These are phyloP conservation scores for Skeletonema costatum DNA, from an alignment of 108 stramenopile genomes.

Conservation along the genomic window DNA sequence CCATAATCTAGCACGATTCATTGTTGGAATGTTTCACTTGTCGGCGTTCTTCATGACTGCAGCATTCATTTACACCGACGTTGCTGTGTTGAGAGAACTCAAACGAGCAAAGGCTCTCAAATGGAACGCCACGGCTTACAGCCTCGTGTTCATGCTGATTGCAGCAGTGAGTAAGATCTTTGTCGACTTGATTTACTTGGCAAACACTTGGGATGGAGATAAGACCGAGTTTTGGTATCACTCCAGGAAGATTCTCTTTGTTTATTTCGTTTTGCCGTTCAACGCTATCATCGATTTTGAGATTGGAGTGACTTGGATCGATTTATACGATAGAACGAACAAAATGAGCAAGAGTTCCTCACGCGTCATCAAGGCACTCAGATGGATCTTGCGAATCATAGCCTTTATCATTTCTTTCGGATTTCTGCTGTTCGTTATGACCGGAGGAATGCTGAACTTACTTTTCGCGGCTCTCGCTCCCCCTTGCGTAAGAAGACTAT, in stretches of 20 bases:
- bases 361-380: constrained; percentile 18
- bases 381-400: constrained; percentile 13
- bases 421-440: background rate
- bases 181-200: constrained; percentile 20
- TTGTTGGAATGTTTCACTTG: constrained; percentile 15
- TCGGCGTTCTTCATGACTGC: constrained; percentile 1
- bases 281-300: constrained; percentile 32
- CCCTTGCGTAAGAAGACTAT: background rate
- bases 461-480: constrained; percentile 9
- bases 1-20: constrained; percentile 15
- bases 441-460: constrained; percentile 5
- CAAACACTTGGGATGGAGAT: constrained; percentile 35
- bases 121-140: constrained; percentile 38
- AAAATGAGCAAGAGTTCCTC: constrained; percentile 49
- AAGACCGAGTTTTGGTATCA: constrained; percentile 39
- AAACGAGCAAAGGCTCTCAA: constrained; percentile 34
- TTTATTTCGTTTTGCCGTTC: background rate
- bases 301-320: constrained; percentile 50
- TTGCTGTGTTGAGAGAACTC: constrained; percentile 25
- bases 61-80: constrained; percentile 26
- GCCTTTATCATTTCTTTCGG: constrained; percentile 14
- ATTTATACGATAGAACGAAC: constrained; percentile 40
- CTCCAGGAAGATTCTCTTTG: constrained; percentile 14
- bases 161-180: background rate
- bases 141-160: constrained; percentile 25